Percentiles rank a stretch among this genome's conserved stretches.
These are phyloP conservation scores for Mrakia blollopis DNA, from an alignment of 768 basidiomycete genomes.

Conservation along the genomic window DNA sequence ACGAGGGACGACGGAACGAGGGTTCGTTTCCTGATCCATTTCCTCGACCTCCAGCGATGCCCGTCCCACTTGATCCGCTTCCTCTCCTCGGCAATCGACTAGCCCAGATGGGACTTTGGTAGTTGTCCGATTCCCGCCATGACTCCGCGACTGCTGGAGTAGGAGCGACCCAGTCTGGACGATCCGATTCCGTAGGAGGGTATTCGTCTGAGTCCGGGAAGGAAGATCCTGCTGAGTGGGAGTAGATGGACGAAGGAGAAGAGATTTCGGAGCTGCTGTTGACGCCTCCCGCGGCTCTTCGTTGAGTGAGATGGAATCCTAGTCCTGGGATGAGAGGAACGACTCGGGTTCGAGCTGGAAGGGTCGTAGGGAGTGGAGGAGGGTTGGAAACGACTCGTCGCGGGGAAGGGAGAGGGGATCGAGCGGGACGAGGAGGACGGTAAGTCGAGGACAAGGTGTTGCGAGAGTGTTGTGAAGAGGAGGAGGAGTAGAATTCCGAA, in stretches of 20 bases:
- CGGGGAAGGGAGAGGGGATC: not conserved
- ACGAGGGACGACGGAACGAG: not conserved
- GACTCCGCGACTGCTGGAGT: not conserved
- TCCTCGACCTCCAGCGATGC: not conserved
- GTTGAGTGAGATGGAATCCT: conserved; percentile 17
- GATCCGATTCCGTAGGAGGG: conserved; percentile 2
- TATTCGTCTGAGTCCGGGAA: conserved; percentile 1
- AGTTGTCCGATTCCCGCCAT: conserved; percentile 15
- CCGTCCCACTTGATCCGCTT: not conserved
- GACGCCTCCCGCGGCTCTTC: conserved; percentile 2
- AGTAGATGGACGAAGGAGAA: conserved; percentile 19
- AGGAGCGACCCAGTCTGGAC: not conserved
- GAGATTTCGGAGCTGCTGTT: not conserved
- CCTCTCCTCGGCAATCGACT: conserved; percentile 16
- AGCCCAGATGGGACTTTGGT: conserved; percentile 18
- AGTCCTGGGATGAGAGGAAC: conserved; percentile 16
- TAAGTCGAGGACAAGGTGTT: not conserved
- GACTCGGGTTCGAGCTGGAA: not conserved
- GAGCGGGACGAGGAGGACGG: conserved; percentile 5
- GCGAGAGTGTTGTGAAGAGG: not conserved
- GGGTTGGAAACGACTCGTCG: not conserved
- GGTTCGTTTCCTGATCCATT: not conserved
- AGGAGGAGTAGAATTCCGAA: not conserved
- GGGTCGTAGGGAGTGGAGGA: not conserved
- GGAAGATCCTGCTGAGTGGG: not conserved